These are phyloP conservation scores for Monosporascus sp. DNA, from an alignment of 2,329 filamentous ascomycete species.

Conservation along the genomic window DNA sequence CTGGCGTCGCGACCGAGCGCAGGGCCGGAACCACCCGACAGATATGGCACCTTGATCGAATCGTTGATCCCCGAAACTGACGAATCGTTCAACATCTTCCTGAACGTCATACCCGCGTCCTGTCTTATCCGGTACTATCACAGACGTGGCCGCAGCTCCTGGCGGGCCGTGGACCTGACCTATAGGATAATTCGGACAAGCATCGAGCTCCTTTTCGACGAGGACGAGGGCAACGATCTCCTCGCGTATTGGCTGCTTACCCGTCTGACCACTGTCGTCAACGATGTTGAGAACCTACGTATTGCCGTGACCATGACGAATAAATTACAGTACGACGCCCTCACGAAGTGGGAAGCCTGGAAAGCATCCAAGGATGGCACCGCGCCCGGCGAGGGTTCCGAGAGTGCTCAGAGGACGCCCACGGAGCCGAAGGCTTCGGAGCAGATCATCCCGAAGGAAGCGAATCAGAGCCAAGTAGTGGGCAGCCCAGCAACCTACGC, in stretches of 20 bases:
- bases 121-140: constrained; percentile 23
- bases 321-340: constrained; percentile 13
- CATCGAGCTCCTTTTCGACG: constrained; percentile 25
- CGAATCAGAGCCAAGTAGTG: no score
- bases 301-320: constrained; percentile 23
- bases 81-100: constrained; percentile 13
- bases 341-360: constrained; percentile 20
- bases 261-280: constrained; percentile 15
- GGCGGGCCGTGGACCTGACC: constrained; percentile 13
- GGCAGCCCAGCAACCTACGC: no score
- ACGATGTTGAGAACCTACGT: constrained; percentile 14
- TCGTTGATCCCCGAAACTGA: constrained; percentile 18
- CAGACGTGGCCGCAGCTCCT: constrained; percentile 14
- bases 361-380: constrained; percentile 12
- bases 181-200: constrained; percentile 16
- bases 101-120: constrained; percentile 15
- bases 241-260: constrained; percentile 20
- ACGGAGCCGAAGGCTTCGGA: no score
- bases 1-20: constrained; percentile 16
- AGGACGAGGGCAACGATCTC: constrained; percentile 24
- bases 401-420: background rate
- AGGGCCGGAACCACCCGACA: constrained; percentile 13
- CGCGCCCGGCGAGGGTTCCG: background rate
- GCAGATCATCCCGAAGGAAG: no score
- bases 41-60: constrained; percentile 14